Base-by-base conservation (phyloP, 805 yeast species). In the Candida sakaeoensis region DNA sequence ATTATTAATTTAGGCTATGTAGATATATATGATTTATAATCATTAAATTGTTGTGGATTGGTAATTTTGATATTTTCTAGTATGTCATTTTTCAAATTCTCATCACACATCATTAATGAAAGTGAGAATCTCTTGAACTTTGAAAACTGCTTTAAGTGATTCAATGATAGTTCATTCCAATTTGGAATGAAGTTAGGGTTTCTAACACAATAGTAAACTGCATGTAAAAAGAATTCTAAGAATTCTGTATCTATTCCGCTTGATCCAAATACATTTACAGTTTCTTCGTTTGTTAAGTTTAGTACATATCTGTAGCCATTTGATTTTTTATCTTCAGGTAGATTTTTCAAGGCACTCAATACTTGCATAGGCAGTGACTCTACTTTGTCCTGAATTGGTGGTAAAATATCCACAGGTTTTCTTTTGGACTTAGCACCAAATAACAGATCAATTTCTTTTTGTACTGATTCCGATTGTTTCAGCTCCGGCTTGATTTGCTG, bases 221-320 rank as follows among this genome's bases (percentile, higher is more conserved):
- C 73, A 21, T 72, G 74, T 7, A 79, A 36, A 40, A 63, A 71
- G 43, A 75, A 70, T n/a, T 60, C 61, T 6, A 79, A 53, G 42
- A 74, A 67, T 9, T 68, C 73, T 0, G 70, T 48, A 27, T 79
- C 85, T 1, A 80, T 53, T 1, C 80, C 81, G 8, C 72, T 64
- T 3, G 50, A 39, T 6, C 52, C 48, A 40, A 74, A 79, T 2
- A 72, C 43, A 8, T 50, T 48, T 1, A 44, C 13, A 28, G 65
- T 61, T 1, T 53, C 51, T 0, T 42, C 33, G 0, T 60, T 33
- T 1, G 58, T 44, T 1, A 74, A 26, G 2, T 42, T 37, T 4
- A 75, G 42, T 1, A 74, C 58, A 42, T 67, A 72, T 9, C 46
- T 33, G 40, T 68, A 72, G 2, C 72, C 69, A 3, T 46, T 45